Evolutionary conservation across 306 rosid genomes (phyloP).

Genomic region (Cucumis sativus): DNA sequence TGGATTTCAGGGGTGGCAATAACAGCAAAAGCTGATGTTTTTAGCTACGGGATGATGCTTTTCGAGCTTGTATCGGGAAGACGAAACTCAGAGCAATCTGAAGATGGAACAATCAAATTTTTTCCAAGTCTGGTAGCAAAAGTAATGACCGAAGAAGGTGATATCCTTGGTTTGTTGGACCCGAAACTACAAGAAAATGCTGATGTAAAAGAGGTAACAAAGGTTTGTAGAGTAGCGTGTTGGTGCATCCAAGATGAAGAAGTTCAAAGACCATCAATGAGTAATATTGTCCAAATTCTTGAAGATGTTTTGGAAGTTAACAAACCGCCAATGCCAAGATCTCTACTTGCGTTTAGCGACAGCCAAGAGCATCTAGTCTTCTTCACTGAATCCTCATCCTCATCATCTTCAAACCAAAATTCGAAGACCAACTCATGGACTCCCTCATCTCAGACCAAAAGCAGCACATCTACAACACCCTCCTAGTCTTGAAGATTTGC

Average conservation of each 20-base stretch:
- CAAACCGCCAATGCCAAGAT: slow-evolving; percentile 52
- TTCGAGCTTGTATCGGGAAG: slow-evolving; percentile 68
- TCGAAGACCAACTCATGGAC: slow-evolving; percentile 23
- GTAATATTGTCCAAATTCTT: slow-evolving; percentile 72
- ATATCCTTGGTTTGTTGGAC: slow-evolving; percentile 40
- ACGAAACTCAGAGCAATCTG: slow-evolving; percentile 56
- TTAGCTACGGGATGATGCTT: slow-evolving; percentile 91
- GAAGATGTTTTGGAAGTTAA: slow-evolving; percentile 45
- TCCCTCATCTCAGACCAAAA: slow-evolving; percentile 13
- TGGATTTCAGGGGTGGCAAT: slow-evolving; percentile 84
- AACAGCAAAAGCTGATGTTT: slow-evolving; percentile 81
- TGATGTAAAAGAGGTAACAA: slow-evolving; percentile 32
- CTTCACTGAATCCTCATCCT: slow-evolving; percentile 33
- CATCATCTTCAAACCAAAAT: slow-evolving; percentile 29
- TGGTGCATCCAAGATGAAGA: slow-evolving; percentile 91
- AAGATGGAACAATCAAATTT: slow-evolving; percentile 42
- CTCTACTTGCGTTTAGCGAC: slow-evolving; percentile 38
- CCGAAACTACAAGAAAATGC: slow-evolving; percentile 37
- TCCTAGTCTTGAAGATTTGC: neutral
- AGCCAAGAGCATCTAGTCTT: slow-evolving; percentile 39
- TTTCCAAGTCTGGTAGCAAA: slow-evolving; percentile 51
- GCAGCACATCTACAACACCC: neutral
- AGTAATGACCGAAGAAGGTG: slow-evolving; percentile 25
- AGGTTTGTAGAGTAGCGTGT: slow-evolving; percentile 51
- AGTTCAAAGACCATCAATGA: slow-evolving; percentile 58